These are phyloP conservation scores for Prunus davidiana DNA, from an alignment of 306 rosid genomes.

Conservation along the genomic window DNA sequence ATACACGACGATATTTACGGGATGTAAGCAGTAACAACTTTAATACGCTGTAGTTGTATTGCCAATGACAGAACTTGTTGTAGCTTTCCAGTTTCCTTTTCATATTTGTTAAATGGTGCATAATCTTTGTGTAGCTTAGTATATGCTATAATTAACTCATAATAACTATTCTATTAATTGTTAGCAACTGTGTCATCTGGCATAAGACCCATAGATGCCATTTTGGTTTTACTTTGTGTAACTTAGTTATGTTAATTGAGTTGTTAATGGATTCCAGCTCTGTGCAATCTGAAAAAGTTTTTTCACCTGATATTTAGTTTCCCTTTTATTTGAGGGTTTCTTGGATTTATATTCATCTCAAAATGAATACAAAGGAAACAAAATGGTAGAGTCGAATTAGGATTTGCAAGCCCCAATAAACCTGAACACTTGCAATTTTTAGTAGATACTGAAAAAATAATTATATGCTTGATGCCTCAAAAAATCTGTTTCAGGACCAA, in stretches of 20 bases:
- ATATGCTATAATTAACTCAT: neutral
- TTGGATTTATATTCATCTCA: neutral
- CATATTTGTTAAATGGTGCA: neutral
- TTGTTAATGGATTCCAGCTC: neutral
- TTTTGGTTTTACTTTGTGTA: conserved; percentile 9
- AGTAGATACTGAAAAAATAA: neutral
- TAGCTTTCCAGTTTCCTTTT: neutral
- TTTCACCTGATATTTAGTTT: neutral
- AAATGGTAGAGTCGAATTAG: conserved; percentile 2
- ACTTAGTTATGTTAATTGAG: conserved; percentile 3
- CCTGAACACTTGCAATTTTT: conserved; percentile 9
- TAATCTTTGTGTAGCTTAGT: conserved; percentile 5
- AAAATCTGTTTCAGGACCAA: conserved; percentile 51
- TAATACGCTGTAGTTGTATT: neutral
- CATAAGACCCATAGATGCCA: neutral
- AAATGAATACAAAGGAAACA: neutral
- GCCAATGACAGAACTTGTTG: neutral
- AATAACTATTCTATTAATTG: conserved; percentile 13
- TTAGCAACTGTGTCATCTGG: conserved; percentile 6
- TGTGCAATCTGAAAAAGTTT: neutral
- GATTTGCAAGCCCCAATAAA: neutral
- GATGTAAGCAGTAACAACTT: conserved; percentile 47
- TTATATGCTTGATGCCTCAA: conserved; percentile 18
- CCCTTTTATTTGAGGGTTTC: neutral
- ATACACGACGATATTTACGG: conserved; percentile 26